These are phyloP conservation scores for Aspergillus uvarum DNA, from an alignment of 2,329 filamentous ascomycete species.

Conservation along the genomic window DNA sequence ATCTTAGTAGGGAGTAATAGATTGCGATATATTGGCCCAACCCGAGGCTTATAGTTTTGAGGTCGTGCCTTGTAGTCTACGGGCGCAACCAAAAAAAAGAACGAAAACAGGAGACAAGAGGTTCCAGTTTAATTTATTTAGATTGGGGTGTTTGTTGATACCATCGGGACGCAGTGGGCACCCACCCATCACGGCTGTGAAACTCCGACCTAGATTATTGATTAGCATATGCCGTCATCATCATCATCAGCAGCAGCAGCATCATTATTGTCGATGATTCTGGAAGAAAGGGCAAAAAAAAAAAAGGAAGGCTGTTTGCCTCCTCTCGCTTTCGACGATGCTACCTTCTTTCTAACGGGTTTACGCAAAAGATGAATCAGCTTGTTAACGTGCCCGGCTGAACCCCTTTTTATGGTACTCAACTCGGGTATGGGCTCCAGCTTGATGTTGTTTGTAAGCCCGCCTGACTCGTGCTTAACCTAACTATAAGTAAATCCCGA, in stretches of 20 bases:
- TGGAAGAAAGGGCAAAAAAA: background rate
- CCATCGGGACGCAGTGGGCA: background rate
- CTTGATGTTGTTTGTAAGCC: background rate
- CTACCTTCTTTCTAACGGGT: too few species aligned
- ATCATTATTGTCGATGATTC: background rate
- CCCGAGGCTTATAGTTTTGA: background rate
- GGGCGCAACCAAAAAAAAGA: background rate
- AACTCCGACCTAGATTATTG: background rate
- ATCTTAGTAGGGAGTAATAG: background rate
- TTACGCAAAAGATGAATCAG: background rate
- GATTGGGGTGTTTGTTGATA: background rate
- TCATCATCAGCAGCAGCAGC: background rate
- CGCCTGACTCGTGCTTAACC: background rate
- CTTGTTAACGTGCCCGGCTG: background rate
- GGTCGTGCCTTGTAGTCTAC: background rate
- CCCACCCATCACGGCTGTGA: background rate
- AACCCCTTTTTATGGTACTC: background rate
- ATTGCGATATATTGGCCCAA: background rate
- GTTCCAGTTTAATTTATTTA: background rate
- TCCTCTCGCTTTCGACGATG: too few species aligned
- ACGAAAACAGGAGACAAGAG: background rate
- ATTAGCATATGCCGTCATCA: background rate
- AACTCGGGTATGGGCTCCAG: too few species aligned
- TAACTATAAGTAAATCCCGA: background rate
- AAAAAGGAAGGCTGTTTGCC: background rate